These are phyloP conservation scores for Coniophora puteana DNA, from an alignment of 1,284 basidiomycete species.

Conservation along the genomic window DNA sequence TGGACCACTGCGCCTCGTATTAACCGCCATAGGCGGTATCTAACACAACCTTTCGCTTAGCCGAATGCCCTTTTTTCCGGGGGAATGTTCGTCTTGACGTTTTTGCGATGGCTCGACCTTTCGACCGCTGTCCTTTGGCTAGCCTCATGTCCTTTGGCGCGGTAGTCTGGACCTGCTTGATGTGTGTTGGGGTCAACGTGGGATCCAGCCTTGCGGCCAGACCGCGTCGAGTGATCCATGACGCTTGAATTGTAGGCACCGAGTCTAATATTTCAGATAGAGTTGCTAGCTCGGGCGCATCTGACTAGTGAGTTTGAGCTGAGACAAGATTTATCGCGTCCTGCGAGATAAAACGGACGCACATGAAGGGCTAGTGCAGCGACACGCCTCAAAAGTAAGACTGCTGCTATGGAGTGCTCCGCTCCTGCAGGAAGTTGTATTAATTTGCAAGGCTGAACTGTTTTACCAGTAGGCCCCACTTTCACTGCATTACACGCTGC, in stretches of 20 bases:
- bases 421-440: constrained; percentile 72
- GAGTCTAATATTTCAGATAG: constrained; percentile 41
- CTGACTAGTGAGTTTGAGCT: constrained; percentile 21
- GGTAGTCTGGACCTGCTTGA: constrained; percentile 84
- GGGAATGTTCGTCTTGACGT: too few species aligned
- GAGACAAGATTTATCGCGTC: too few species aligned
- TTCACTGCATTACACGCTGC: constrained; percentile 62
- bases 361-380: constrained; percentile 67
- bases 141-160: constrained; percentile 76
- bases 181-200: constrained; percentile 65
- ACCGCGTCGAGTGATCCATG: constrained; percentile 71
- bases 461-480: constrained; percentile 7
- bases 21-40: too few species aligned
- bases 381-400: constrained; percentile 65
- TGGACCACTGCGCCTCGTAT: too few species aligned
- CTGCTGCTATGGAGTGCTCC: constrained; percentile 60
- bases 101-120: constrained; percentile 49
- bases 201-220: too few species aligned
- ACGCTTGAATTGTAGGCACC: constrained; percentile 50
- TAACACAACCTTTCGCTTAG: background rate
- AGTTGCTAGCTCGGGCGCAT: constrained; percentile 34
- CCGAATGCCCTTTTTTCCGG: constrained; percentile 12
- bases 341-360: constrained; percentile 7
- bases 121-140: constrained; percentile 59
- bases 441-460: constrained; percentile 42